Base-by-base conservation (phyloP, 495 filamentous ascomycete genomes). In the Amniculicola lignicola region DNA sequence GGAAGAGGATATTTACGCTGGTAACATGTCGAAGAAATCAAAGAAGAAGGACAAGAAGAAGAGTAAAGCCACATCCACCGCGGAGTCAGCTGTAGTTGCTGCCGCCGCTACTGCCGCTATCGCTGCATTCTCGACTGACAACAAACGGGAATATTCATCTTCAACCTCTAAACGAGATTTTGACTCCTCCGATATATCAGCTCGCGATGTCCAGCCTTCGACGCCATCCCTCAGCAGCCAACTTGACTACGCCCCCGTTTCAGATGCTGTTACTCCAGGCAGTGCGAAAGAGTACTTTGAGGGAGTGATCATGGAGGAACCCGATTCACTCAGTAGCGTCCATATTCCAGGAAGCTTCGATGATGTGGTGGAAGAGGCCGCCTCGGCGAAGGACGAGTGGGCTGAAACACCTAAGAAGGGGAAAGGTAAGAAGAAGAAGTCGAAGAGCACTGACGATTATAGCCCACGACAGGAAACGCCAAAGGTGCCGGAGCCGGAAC, bases 21-120 rank as follows among this genome's bases (percentile, higher is more conserved):
- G 21, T 24, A 49, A 37, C 1, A 23, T 38, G 16, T 40, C 59
- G 10, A 62, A 58, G 48, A 56, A 54, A 25, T 14, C 31, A 14
- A 54, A 43, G 24, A 65, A 65, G 43, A 65, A 65, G 31, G 49
- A 65, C 15, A 54, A 65, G 48, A 65, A 65, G 44, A 60, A 62
- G 38, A 45, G 45, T 1, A 57, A 61, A 28, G 51, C 52, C 15
- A 40, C 51, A 2, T 18, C 18, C 19, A 27, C 19, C 14, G n/a
- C n/a, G n/a, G n/a, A n/a, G n/a, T n/a, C n/a, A n/a, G n/a, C n/a
- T n/a, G 48, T 22, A 27, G 48, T 36, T 24, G 36, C 25, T 2
- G 57, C 50, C 7, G 44, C 27, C 6, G 41, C 57, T 10, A 29
- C 47, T 10, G 44, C 48, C 9, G 55, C 55, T 19, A 10, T 35